Evolutionary conservation across 164 flowering plant genomes (phyloP).

Genomic region (Akebia trifoliata): DNA sequence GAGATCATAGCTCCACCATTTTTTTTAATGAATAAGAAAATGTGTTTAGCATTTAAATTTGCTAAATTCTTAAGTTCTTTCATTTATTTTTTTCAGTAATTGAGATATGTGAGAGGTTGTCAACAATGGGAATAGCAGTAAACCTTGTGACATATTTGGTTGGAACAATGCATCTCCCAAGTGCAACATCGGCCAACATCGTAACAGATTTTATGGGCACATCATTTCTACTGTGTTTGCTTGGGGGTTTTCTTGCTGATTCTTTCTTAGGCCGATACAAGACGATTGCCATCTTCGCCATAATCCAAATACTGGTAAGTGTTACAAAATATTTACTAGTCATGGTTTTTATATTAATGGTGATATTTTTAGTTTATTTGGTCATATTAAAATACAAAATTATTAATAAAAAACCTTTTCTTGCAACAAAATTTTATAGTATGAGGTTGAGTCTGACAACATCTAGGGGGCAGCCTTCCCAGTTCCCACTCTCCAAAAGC

Average conservation of each 20-base stretch:
- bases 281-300: constrained; percentile 65
- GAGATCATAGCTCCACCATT: no score
- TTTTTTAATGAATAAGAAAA: not conserved
- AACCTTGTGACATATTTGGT: constrained; percentile 82
- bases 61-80: not conserved
- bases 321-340: not conserved
- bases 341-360: not conserved
- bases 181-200: constrained; percentile 71
- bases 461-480: no score
- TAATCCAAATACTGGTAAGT: constrained; percentile 50
- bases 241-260: constrained; percentile 92
- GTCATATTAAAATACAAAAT: no score
- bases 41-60: not conserved
- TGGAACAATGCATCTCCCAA: constrained; percentile 79
- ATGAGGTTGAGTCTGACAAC: no score
- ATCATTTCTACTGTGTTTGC: constrained; percentile 67
- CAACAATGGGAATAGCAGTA: constrained; percentile 94
- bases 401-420: no score
- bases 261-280: constrained; percentile 75
- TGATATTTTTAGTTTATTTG: not conserved
- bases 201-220: constrained; percentile 92
- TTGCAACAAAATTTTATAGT: no score
- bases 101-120: constrained; percentile 77
- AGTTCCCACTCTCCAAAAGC: no score
- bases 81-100: constrained; percentile 35